Evolutionary conservation across 257 asterid species (phyloP), one percentile per base, ranked within the genome.

Genomic region (Ligustrum vulgare): DNA sequence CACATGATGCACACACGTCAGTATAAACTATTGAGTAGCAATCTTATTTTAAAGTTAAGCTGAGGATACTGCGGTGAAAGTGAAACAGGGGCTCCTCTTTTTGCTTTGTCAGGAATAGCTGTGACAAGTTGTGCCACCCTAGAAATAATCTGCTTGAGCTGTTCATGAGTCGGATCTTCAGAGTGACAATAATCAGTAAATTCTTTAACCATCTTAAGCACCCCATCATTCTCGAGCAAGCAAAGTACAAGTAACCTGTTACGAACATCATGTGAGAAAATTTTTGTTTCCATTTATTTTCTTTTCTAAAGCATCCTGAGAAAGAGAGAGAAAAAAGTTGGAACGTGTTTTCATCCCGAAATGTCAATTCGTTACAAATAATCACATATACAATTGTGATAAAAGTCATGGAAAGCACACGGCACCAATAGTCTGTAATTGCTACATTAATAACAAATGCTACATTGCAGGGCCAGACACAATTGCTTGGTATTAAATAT

Each of bases 21-120:
- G 70, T 41, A 67, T 49, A 74, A 69, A 82, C 13, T 69, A 75
- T 74, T 11, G 70, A 35, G 47, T 78, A 80, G 15, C n/a, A 60
- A 78, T 64, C 62, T 22, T 31, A 65, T 51, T 34, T 45, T 67
- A 71, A 77, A 18, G 62, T 54, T 78, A 45, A 62, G 72, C 70
- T 37, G 71, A 86, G 95, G 96, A 91, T 94, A 92, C 99, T 85
- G 91, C 66, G 97, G 82, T 34, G 96, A 87, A 75, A 95, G 88
- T 70, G 89, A 87, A 80, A 87, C 32, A 13, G 94, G 89, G 72
- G 91, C 87, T 71, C 87, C 89, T n/a, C 79, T 84, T 76, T 91
- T 87, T 79, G 96, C 90, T 87, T 95, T 95, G 87, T 95, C 98
- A 65, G 99, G 97, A 85, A 93, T 88, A 72, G 97, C 93, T 51